Evolutionary conservation across 805 yeast species (phyloP), one percentile per base, ranked within the genome.

Genomic region (Candida lessepsii): DNA sequence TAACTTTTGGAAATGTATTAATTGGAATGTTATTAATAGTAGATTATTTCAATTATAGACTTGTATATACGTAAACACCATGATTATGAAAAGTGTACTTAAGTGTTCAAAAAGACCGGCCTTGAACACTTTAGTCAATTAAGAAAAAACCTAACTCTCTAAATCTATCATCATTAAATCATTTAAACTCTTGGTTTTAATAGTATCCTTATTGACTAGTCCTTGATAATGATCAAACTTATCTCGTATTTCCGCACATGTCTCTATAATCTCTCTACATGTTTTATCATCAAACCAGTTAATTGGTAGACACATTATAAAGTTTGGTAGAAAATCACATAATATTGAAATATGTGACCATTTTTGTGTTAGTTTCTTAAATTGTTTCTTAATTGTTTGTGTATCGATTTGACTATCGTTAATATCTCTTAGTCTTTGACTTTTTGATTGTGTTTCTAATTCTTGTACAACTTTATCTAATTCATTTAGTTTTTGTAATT

Each of bases 21-120:
- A 91, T 65, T 93, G 99, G 99, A 73, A 78, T 37, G 81, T 82
- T 29, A 73, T 84, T 21, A 80, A 78, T 53, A 61, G 61, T 48
- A 70, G 82, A 56, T 54, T 73, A 42, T 68, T 68, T 61, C 70
- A 61, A 51, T 52, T 63, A 25, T 64, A 52, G 35, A 43, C 49
- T 47, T 31, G 33, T 44, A 39, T 26, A 30, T 31, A 26, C 10
- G n/a, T n/a, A n/a, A n/a, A n/a, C n/a, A n/a, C n/a, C n/a, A n/a
- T n/a, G n/a, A n/a, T n/a, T n/a, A n/a, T n/a, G n/a, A n/a, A n/a
- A n/a, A n/a, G n/a, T n/a, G n/a, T n/a, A n/a, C n/a, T n/a, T n/a
- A n/a, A n/a, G n/a, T n/a, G n/a, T n/a, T n/a, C n/a, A n/a, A n/a
- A n/a, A n/a, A n/a, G n/a, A n/a, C n/a, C n/a, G n/a, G n/a, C n/a